Evolutionary conservation across 2,329 filamentous ascomycete genomes (phyloP), one percentile per base, ranked within the genome.

Genomic region (Penicillium sp.): DNA sequence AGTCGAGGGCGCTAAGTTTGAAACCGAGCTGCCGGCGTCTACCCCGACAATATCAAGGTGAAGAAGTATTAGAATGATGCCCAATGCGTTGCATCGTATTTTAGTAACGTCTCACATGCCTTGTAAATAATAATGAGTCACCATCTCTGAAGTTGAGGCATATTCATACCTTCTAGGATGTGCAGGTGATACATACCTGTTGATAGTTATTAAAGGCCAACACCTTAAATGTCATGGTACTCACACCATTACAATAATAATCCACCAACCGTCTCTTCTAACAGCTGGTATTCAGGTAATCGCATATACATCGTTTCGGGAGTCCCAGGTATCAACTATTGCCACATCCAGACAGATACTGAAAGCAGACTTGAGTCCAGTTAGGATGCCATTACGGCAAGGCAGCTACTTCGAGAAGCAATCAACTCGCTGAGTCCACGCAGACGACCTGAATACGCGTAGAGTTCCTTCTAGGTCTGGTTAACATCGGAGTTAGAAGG

Each of bases 301-400:
- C 68, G 65, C 67, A 68, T 67, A 45, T 67, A 70, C 66, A 68
- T 69, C 12, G 62, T 61, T 32, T 55, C 27, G 27, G 4, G 5
- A 25, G 27, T 28, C 8, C 8, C 27, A 28, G 27, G 7, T 90
- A 18, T 18, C 1, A 18, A 18, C 15, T 18, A 18, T 2, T 18
- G 15, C 15, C 15, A 18, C 15, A 18, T 18, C 15, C 15, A 18
- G 15, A 18, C 15, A 18, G 15, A 18, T 18, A 18, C 2, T 18
- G 15, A 18, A 18, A 18, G 15, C 15, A 18, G 15, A 18, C 15
- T 18, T 18, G 15, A 18, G 15, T 18, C 15, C 15, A 18, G 15
- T 18, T 18, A 18, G 15, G 15, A 18, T 18, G 15, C 15, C 15
- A 18, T 18, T 18, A 18, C 15, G 15, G 15, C 15, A 18, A 18